Percentiles rank a stretch among this genome's conserved stretches.
Conservation (phyloP, 164 flowering plant genomes). For the Dillenia turbinata region DNA sequence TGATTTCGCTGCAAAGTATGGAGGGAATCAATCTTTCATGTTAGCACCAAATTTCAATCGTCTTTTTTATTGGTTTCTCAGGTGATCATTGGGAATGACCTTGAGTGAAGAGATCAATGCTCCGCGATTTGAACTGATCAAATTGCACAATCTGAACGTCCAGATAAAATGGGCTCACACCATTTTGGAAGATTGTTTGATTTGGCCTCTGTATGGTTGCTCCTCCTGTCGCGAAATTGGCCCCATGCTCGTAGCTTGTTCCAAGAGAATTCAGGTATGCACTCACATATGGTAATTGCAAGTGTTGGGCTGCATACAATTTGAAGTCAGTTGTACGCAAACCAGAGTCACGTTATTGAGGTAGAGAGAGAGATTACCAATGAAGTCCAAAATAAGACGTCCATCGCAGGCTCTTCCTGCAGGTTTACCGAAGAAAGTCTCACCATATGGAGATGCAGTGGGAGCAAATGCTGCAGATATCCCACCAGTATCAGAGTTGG, state of each 20-base stretch:
- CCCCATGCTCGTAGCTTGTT: constrained; percentile 38
- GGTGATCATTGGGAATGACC: too few relatives aligned
- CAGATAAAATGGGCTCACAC: too few relatives aligned
- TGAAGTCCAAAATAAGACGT: constrained; percentile 58
- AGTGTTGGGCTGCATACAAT: constrained; percentile 27
- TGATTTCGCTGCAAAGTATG: constrained; percentile 25
- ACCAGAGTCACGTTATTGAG: too few relatives aligned
- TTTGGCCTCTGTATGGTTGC: constrained; percentile 44
- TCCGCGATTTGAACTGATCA: too few relatives aligned
- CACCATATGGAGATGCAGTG: constrained; percentile 33
- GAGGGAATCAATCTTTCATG: too few relatives aligned
- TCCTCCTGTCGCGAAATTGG: constrained; percentile 52
- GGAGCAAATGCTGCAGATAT: constrained; percentile 45
- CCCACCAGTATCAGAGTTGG: constrained; percentile 69
- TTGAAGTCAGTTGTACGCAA: too few relatives aligned
- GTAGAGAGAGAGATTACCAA: too few relatives aligned
- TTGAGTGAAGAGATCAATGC: too few relatives aligned
- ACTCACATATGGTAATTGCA: constrained; percentile 36
- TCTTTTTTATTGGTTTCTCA: too few relatives aligned
- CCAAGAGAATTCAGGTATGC: constrained; percentile 43
- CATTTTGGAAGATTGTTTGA: too few relatives aligned
- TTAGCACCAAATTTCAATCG: too few relatives aligned
- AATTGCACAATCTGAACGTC: too few relatives aligned
- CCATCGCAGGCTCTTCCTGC: constrained; percentile 57
- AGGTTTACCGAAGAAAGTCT: constrained; percentile 41